Evolutionary conservation across 176 grass and related monocot species (phyloP).

Genomic region (Cenchrus purpureus): DNA sequence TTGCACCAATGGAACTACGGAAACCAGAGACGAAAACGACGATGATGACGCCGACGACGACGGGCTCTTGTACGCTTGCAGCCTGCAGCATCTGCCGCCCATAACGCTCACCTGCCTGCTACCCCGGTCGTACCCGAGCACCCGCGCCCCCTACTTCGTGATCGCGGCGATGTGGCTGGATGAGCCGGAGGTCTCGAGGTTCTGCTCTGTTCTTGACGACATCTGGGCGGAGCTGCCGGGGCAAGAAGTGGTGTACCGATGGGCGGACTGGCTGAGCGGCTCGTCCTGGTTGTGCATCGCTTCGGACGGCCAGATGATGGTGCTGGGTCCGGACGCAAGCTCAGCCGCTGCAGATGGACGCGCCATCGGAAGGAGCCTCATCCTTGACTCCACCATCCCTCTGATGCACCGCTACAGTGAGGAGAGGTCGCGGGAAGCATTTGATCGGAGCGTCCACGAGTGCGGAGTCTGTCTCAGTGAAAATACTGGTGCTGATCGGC

Average conservation of each 20-base stretch:
- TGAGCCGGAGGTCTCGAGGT: constrained; percentile 35
- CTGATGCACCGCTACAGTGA: not conserved
- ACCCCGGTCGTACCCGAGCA: constrained; percentile 59
- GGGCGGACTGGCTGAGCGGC: constrained; percentile 57
- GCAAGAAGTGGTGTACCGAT: constrained; percentile 56
- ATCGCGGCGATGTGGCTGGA: constrained; percentile 51
- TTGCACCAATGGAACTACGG: constrained; percentile 3
- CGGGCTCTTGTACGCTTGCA: constrained; percentile 51
- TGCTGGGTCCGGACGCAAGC: constrained; percentile 6
- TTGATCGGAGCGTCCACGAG: not conserved
- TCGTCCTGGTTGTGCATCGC: constrained; percentile 38
- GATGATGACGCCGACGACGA: constrained; percentile 1
- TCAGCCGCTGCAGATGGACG: constrained; percentile 13
- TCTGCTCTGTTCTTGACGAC: constrained; percentile 52
- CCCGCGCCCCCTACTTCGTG: constrained; percentile 51
- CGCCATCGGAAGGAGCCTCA: constrained; percentile 36
- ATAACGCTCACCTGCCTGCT: constrained; percentile 52
- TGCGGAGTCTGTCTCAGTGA: not conserved
- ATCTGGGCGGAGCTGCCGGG: constrained; percentile 56
- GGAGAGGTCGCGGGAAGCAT: not conserved
- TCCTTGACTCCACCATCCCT: constrained; percentile 51
- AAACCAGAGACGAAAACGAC: constrained; percentile 13
- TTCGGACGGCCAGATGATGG: constrained; percentile 43
- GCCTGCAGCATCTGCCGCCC: constrained; percentile 52
- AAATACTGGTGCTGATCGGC: not conserved